These are phyloP conservation scores for Ilyonectria destructans DNA, from an alignment of 2,329 filamentous ascomycete genomes.

Conservation along the genomic window DNA sequence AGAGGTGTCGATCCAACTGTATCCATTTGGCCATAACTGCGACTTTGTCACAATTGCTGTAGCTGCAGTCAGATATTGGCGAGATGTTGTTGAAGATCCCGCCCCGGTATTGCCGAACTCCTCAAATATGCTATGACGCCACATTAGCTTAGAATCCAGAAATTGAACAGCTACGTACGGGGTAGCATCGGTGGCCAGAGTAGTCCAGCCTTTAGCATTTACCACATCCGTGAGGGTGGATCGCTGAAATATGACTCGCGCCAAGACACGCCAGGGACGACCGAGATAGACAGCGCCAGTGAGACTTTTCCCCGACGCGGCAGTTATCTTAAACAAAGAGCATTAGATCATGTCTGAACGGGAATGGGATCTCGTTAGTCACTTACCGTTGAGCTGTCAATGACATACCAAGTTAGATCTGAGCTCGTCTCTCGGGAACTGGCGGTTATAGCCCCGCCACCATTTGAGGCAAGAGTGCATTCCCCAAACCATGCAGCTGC, in stretches of 20 bases:
- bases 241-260: conserved; percentile 8
- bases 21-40: neutral
- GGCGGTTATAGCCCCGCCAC: conserved; percentile 4
- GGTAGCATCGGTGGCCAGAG: conserved; percentile 9
- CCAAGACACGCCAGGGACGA: conserved; percentile 17
- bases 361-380: neutral
- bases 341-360: neutral
- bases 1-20: neutral
- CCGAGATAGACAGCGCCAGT: conserved; percentile 14
- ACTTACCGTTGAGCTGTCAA: conserved; percentile 11
- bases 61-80: neutral
- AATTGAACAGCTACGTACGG: neutral
- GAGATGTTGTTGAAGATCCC: neutral
- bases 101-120: neutral
- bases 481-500: conserved; percentile 13
- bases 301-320: neutral
- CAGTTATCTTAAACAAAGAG: neutral
- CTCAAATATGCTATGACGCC: neutral
- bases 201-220: neutral
- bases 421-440: neutral
- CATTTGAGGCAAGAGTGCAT: conserved; percentile 8
- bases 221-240: conserved; percentile 2
- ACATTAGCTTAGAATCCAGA: neutral
- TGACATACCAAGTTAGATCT: conserved; percentile 8
- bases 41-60: neutral